Percentiles rank a stretch among this genome's conserved stretches.
These are phyloP conservation scores for Endoconidiophora polonica DNA, from an alignment of 2,329 filamentous ascomycete genomes.

Conservation along the genomic window DNA sequence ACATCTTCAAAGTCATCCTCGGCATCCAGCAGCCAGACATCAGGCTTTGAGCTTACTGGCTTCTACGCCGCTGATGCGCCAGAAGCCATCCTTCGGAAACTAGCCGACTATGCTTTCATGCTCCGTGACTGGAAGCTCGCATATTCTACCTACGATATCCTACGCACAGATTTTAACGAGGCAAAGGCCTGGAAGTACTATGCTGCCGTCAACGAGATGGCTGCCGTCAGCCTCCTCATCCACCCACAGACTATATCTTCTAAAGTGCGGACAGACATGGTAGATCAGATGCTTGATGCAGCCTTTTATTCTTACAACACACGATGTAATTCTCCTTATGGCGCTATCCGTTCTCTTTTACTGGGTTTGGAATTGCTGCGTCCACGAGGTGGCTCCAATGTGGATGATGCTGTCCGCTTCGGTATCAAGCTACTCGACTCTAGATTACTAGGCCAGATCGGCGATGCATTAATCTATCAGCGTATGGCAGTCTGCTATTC, in stretches of 20 bases:
- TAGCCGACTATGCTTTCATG: constrained; percentile 95
- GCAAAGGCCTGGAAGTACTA: constrained; percentile 97
- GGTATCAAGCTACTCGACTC: constrained; percentile 64
- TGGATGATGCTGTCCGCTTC: constrained; percentile 81
- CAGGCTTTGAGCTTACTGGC: constrained; percentile 65
- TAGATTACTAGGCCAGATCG: constrained; percentile 55
- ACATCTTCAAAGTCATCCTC: constrained; percentile 35
- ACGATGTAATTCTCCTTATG: constrained; percentile 62
- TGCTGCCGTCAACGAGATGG: constrained; percentile 90
- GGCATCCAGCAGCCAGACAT: constrained; percentile 22
- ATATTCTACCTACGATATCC: constrained; percentile 76
- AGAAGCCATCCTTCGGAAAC: constrained; percentile 80
- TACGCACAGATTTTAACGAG: constrained; percentile 76
- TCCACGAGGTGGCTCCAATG: constrained; percentile 58
- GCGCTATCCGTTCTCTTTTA: constrained; percentile 60
- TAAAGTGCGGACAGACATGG: constrained; percentile 62
- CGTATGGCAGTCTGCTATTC: constrained; percentile 72
- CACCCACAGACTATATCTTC: constrained; percentile 54
- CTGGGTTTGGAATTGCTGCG: constrained; percentile 70
- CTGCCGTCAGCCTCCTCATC: constrained; percentile 66
- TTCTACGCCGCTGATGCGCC: constrained; percentile 73
- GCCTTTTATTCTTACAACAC: constrained; percentile 87
- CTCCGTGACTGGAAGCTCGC: constrained; percentile 89
- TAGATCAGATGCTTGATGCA: constrained; percentile 77
- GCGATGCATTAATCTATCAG: constrained; percentile 72